A percentile compares a stretch with the other conserved stretches of the same genome.
Conservation (phyloP, 2,329 filamentous ascomycete species). For the Colletotrichum nymphaeae region DNA sequence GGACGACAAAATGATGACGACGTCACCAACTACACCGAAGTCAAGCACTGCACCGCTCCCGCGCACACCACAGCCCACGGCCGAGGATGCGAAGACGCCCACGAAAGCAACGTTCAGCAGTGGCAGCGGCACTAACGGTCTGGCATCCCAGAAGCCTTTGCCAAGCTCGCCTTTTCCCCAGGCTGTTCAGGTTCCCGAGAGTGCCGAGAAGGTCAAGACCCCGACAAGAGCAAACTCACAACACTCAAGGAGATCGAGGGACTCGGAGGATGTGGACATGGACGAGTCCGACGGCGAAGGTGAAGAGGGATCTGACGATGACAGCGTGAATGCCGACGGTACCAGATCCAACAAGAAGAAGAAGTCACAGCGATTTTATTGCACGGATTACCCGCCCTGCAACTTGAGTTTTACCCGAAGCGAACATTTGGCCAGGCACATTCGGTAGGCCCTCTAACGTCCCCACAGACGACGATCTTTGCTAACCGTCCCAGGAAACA, state of each 20-base stretch:
- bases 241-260: slow-evolving; percentile 68
- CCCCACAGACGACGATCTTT: not conserved
- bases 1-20: slow-evolving; percentile 52
- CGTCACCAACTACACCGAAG: slow-evolving; percentile 49
- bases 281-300: slow-evolving; percentile 78
- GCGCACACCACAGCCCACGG: slow-evolving; percentile 18
- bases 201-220: slow-evolving; percentile 54
- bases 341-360: slow-evolving; percentile 90
- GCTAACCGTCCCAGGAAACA: slow-evolving; percentile 76
- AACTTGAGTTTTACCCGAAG: slow-evolving; percentile 95
- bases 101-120: slow-evolving; percentile 67
- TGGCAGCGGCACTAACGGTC: slow-evolving; percentile 40
- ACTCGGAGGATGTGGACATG: slow-evolving; percentile 80
- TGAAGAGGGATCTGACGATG: slow-evolving; percentile 72
- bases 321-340: slow-evolving; percentile 71
- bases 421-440: slow-evolving; percentile 94
- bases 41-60: slow-evolving; percentile 49
- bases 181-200: slow-evolving; percentile 58
- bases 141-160: slow-evolving; percentile 64
- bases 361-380: slow-evolving; percentile 96
- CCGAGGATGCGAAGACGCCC: slow-evolving; percentile 68
- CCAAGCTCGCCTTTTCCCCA: slow-evolving; percentile 65
- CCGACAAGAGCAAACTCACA: slow-evolving; percentile 69
- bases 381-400: slow-evolving; percentile 93
- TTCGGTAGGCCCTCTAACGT: slow-evolving; percentile 69